Evolutionary conservation across 1,139 yeast species (phyloP), one percentile per base, ranked within the genome.

Genomic region (Diutina neorugosa): DNA sequence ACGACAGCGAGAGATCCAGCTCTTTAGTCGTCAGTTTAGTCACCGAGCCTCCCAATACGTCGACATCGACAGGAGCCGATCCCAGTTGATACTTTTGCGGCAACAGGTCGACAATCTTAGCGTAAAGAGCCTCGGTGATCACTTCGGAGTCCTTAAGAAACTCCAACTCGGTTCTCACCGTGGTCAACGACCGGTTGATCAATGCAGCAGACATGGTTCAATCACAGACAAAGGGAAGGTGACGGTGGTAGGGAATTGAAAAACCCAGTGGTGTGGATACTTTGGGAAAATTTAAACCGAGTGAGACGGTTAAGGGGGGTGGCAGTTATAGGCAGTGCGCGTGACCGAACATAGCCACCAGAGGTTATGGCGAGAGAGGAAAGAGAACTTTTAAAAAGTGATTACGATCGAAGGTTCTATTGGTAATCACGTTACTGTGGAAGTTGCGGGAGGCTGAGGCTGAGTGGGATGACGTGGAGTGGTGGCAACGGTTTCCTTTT

Each of bases 111-210:
- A 70, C 59, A 27, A 89, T 69, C 55, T 80, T 77, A 21, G 80
- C 69, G 62, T 68, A 84, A 54, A 84, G 77, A 3, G 69, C 76
- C 44, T 79, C 78, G 27, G 84, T 74, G 55, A 90, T 81, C 52
- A 88, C 94, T 51, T 84, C 82, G 1, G 94, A 84, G 61, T 88
- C 96, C 53, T 70, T 72, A 53, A 90, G 73, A 64, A 89, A 89
- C 65, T 88, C 96, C 53, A 90, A 77, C 65, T 90, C 88, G 12
- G 90, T 87, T 66, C 81, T 81, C 55, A 88, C 71, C 14, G 84
- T 81, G 3, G 91, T 81, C 58, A 88, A 69, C 2, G 96, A 86
- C 62, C 96, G 81, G 69, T 87, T 88, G 56, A 87, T 80, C 53
- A 81, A 71, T 1, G 94, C 86, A 11, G 81, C 76, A 9, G 78